A percentile compares a stretch with the other conserved stretches of the same genome.
These are phyloP conservation scores for Macrophomina tecta DNA, from an alignment of 2,329 filamentous ascomycete genomes.

Conservation along the genomic window DNA sequence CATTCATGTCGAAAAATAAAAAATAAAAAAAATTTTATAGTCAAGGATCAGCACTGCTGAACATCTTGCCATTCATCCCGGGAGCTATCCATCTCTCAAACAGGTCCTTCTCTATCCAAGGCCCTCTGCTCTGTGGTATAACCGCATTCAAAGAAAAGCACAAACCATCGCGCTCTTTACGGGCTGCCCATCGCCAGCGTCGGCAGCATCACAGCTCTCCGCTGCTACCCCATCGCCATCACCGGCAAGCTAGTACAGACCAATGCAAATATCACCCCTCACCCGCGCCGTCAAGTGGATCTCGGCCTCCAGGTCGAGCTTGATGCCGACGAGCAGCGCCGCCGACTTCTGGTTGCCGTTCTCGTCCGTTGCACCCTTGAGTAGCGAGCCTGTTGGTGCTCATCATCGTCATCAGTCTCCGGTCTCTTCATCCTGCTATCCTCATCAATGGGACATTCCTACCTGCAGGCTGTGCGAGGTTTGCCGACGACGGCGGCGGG, in stretches of 20 bases:
- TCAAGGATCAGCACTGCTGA: not conserved
- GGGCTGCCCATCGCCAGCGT: not conserved
- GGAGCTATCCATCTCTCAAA: not conserved
- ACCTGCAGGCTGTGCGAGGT: slow-evolving; percentile 19
- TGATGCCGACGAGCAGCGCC: slow-evolving; percentile 66
- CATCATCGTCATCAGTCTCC: not conserved
- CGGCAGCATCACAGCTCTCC: not conserved
- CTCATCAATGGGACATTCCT: not conserved
- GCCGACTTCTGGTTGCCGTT: slow-evolving; percentile 64
- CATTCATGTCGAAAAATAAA: too few relatives aligned
- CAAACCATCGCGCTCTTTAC: not conserved
- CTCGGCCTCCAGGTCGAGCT: slow-evolving; percentile 68
- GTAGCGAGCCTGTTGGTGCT: slow-evolving; percentile 54
- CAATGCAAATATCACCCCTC: slow-evolving; percentile 66
- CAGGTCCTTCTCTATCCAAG: not conserved
- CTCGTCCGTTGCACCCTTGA: slow-evolving; percentile 63
- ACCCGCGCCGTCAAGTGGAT: slow-evolving; percentile 66
- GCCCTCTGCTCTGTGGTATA: not conserved
- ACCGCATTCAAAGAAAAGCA: not conserved
- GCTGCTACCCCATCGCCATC: not conserved
- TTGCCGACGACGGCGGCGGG: slow-evolving; percentile 1
- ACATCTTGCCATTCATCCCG: not conserved
- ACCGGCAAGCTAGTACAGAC: slow-evolving; percentile 56
- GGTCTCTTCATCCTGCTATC: not conserved
- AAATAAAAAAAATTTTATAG: too few relatives aligned